Evolutionary conservation across 2,329 filamentous ascomycete species (phyloP).

Genomic region (Talaromyces verruculosus): DNA sequence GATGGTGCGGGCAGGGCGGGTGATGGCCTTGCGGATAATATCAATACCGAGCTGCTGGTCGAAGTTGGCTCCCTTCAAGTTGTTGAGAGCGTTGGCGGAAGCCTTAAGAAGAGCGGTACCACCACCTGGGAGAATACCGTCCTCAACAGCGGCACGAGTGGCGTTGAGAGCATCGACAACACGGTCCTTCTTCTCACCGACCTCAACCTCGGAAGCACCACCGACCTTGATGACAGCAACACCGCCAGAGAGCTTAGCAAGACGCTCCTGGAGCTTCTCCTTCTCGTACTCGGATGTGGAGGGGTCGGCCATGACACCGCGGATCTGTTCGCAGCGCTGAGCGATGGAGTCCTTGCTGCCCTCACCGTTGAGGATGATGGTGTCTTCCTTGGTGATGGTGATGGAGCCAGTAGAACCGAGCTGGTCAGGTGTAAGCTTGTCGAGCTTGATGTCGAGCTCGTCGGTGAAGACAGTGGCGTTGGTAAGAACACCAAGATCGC

Average conservation of each 20-base stretch:
- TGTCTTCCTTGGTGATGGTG: constrained; percentile 99
- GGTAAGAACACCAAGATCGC: constrained; percentile 91
- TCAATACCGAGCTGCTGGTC: constrained; percentile 98
- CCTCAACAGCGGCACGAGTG: constrained; percentile 95
- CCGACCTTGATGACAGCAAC: constrained; percentile 99
- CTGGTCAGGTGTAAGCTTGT: constrained; percentile 95
- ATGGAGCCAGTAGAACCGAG: constrained; percentile 96
- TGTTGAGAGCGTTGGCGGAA: constrained; percentile 78
- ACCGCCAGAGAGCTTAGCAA: constrained; percentile 97
- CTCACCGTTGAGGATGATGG: constrained; percentile 95
- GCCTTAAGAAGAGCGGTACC: constrained; percentile 98
- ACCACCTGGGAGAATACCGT: constrained; percentile 97
- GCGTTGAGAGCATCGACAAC: constrained; percentile 98
- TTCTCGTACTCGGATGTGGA: constrained; percentile 98
- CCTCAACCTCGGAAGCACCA: constrained; percentile 95
- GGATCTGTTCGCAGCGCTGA: constrained; percentile 98
- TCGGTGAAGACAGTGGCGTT: constrained; percentile 97
- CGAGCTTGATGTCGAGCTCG: constrained; percentile 97
- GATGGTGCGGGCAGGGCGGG: constrained; percentile 87
- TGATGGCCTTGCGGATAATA: constrained; percentile 98
- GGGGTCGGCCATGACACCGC: constrained; percentile 90
- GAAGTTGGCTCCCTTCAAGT: constrained; percentile 89
- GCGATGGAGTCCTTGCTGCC: constrained; percentile 90
- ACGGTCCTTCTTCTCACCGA: constrained; percentile 99
- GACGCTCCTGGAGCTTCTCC: constrained; percentile 99